These are phyloP conservation scores for Rachicladosporium sp. DNA, from an alignment of 2,329 filamentous ascomycete species.

Conservation along the genomic window DNA sequence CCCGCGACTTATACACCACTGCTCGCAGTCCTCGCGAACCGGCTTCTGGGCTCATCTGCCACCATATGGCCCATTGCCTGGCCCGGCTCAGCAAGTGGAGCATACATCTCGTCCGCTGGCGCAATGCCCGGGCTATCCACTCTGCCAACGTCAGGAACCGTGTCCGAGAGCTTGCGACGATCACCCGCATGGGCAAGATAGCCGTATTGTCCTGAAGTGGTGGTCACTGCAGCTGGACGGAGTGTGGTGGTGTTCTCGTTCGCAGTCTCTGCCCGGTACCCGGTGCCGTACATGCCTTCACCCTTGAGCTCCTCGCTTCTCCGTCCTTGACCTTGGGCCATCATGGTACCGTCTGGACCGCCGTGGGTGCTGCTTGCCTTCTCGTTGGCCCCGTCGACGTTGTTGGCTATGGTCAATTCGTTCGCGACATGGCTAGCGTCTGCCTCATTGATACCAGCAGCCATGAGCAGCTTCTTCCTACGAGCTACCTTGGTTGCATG, in stretches of 20 bases:
- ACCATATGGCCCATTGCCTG: slow-evolving; percentile 7
- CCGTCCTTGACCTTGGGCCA: slow-evolving; percentile 4
- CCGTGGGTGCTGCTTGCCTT: slow-evolving; percentile 2
- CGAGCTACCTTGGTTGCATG: slow-evolving; percentile 6
- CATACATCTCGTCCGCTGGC: too few relatives aligned
- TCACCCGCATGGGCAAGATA: background rate
- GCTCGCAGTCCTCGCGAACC: slow-evolving; percentile 10
- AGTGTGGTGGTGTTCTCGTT: slow-evolving; percentile 4
- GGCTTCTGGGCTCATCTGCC: slow-evolving; percentile 4
- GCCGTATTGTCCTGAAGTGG: background rate
- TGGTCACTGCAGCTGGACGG: background rate
- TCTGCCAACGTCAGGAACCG: too few relatives aligned
- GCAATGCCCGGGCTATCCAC: too few relatives aligned
- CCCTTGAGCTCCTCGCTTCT: background rate
- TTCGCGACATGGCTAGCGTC: slow-evolving; percentile 10
- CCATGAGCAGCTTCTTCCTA: slow-evolving; percentile 10
- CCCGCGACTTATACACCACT: slow-evolving; percentile 9
- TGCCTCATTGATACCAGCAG: slow-evolving; percentile 11
- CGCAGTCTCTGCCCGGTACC: slow-evolving; percentile 7
- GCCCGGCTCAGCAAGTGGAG: background rate
- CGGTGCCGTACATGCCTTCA: slow-evolving; percentile 11
- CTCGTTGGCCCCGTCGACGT: background rate
- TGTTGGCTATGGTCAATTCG: slow-evolving; percentile 5
- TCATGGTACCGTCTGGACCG: slow-evolving; percentile 2
- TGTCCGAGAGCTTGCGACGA: background rate